These are phyloP conservation scores for Novymonas esmeraldas DNA, from an alignment of 208 protist genomes.

Conservation along the genomic window DNA sequence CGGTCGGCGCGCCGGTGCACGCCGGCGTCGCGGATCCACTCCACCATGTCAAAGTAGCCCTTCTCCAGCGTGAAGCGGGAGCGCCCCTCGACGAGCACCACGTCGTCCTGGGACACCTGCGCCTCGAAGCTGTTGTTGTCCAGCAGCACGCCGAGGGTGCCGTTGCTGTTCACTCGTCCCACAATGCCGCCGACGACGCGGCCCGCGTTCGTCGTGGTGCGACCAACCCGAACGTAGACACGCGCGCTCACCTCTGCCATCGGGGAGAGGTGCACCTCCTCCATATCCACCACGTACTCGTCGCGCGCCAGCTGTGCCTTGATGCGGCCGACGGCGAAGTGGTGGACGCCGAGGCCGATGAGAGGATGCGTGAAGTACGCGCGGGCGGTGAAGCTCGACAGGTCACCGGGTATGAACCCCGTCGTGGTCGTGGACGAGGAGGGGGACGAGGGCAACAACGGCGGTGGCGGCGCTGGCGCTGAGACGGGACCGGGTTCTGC, in stretches of 20 bases:
- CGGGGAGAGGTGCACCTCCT: slow-evolving; percentile 67
- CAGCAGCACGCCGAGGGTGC: slow-evolving; percentile 79
- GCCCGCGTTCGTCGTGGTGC: slow-evolving; percentile 30
- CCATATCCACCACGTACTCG: slow-evolving; percentile 72
- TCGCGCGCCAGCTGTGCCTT: slow-evolving; percentile 51
- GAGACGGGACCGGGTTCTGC: too few relatives aligned
- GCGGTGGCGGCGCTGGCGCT: too few relatives aligned
- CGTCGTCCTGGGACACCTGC: slow-evolving; percentile 58
- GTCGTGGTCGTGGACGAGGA: too few relatives aligned
- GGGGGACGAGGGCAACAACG: too few relatives aligned
- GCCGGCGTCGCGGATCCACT: slow-evolving; percentile 63
- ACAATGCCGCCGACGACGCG: slow-evolving; percentile 75
- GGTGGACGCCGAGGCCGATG: slow-evolving; percentile 63
- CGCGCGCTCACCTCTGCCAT: slow-evolving; percentile 80
- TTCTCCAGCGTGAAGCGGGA: slow-evolving; percentile 47
- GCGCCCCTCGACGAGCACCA: slow-evolving; percentile 72
- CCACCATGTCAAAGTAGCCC: slow-evolving; percentile 44
- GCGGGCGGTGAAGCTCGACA: slow-evolving; percentile 14
- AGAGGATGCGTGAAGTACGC: slow-evolving; percentile 73
- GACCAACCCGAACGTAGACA: slow-evolving; percentile 61
- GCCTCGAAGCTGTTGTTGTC: slow-evolving; percentile 82
- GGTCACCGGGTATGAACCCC: slow-evolving; percentile 22
- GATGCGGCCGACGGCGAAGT: slow-evolving; percentile 68
- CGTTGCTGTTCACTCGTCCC: slow-evolving; percentile 82
- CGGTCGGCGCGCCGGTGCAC: slow-evolving; percentile 47